Evolutionary conservation across 1,284 basidiomycete genomes (phyloP).

Genomic region (Hortiboletus rubellus): DNA sequence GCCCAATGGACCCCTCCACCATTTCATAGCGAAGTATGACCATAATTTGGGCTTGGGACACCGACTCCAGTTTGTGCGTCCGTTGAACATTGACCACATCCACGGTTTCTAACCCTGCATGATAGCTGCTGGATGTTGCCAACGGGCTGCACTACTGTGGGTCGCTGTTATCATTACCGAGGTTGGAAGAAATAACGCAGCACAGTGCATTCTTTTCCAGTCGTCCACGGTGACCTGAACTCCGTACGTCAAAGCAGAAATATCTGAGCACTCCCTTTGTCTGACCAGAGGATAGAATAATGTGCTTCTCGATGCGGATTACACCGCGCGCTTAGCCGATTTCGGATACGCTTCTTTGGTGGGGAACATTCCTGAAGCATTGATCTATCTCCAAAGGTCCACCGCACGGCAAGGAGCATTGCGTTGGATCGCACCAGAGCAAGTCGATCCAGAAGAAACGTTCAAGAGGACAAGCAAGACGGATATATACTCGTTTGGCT

Average conservation of each 20-base stretch:
- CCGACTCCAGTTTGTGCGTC: conserved; percentile 9
- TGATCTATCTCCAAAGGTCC: conserved; percentile 2
- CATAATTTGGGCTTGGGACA: background rate
- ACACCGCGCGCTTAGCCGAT: background rate
- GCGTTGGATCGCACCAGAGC: conserved; percentile 1
- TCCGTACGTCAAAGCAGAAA: background rate
- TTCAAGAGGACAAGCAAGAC: background rate
- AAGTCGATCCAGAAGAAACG: background rate
- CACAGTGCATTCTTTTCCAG: background rate
- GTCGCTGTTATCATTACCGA: background rate
- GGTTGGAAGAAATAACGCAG: too few species aligned
- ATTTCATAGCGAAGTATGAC: background rate
- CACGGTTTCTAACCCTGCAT: background rate
- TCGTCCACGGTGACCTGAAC: background rate
- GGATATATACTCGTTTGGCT: conserved; percentile 15
- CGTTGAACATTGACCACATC: background rate
- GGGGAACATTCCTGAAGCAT: background rate
- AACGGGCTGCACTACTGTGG: background rate
- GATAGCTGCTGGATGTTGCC: conserved; percentile 5
- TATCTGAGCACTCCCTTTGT: too few species aligned
- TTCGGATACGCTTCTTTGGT: background rate
- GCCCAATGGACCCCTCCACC: background rate
- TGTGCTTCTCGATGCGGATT: background rate
- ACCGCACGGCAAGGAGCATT: conserved; percentile 5
- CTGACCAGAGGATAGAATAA: background rate